phyloP scores from a whole-genome alignment of 768 basidiomycete species.

The Termitomyces sp. region DNA sequence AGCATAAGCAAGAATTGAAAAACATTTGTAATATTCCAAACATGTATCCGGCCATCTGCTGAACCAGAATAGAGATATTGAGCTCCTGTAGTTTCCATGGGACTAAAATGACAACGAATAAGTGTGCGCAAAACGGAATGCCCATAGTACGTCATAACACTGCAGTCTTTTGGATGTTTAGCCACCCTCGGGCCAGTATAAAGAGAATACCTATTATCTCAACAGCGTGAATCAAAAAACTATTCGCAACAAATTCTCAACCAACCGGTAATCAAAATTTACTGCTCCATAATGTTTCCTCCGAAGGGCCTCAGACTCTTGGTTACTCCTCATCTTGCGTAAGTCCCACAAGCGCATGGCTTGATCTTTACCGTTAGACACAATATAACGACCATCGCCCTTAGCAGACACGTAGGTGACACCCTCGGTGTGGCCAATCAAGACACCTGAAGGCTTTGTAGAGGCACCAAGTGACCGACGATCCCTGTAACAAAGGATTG shows the following conservation, averaged over 20 bases:
- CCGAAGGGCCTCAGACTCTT: slow-evolving; percentile 56
- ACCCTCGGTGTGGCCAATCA: slow-evolving; percentile 95
- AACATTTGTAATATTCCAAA: slow-evolving; percentile 27
- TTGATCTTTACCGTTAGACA: slow-evolving; percentile 97
- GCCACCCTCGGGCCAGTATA: slow-evolving; percentile 59
- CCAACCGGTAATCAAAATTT: slow-evolving; percentile 82
- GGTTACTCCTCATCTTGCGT: slow-evolving; percentile 80
- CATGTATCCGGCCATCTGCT: slow-evolving; percentile 80
- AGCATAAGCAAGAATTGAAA: slow-evolving; percentile 4
- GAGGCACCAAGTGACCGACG: slow-evolving; percentile 49
- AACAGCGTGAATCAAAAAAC: not conserved
- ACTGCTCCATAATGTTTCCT: slow-evolving; percentile 48
- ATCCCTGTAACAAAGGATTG: slow-evolving; percentile 33
- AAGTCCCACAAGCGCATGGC: slow-evolving; percentile 89
- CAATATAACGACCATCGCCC: slow-evolving; percentile 92
- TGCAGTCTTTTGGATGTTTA: slow-evolving; percentile 85
- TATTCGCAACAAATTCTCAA: slow-evolving; percentile 1
- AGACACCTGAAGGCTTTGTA: slow-evolving; percentile 82
- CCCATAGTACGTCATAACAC: slow-evolving; percentile 93
- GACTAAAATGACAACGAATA: slow-evolving; percentile 96
- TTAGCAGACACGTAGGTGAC: slow-evolving; percentile 94
- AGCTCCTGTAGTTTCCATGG: slow-evolving; percentile 83
- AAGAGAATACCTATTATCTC: slow-evolving; percentile 43
- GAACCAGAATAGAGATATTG: slow-evolving; percentile 96
- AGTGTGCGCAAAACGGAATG: slow-evolving; percentile 88